Evolutionary conservation across 768 basidiomycete genomes (phyloP), one percentile per base, ranked within the genome.

Genomic region (Podaxis carcinomalis): DNA sequence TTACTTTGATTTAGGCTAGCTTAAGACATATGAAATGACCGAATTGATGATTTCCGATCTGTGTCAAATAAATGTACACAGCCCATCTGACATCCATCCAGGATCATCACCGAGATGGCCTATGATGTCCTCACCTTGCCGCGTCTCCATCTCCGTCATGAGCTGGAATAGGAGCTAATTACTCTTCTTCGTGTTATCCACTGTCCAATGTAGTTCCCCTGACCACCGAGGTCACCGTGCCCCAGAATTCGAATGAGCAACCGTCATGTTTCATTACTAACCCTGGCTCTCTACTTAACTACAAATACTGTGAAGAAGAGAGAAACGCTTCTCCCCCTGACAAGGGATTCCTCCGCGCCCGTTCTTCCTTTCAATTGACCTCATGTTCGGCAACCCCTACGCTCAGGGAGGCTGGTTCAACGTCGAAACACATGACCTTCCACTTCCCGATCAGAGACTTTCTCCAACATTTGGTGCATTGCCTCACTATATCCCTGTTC

Each of bases 351-450:
- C 10, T 25, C 27, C 19, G 39, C 27, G 25, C 49, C n/a, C 50
- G 1, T 7, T 4, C 28, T n/a, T 44, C 42, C 55, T 11, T 16
- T 40, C 37, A 51, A 14, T 14, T 28, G 39, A 46, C 23, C 19
- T 11, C 11, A 67, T 67, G 66, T 59, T 56, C 39, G 63, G 57
- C 21, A 69, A 69, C 52, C 68, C 68, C 14, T 69, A 65, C 57
- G 64, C 62, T 39, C 66, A 66, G 61, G 68, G 61, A 13, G 68
- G 62, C 0, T 69, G 66, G 68, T 64, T 50, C 16, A 68, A 67
- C 56, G 58, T 58, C 5, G 28, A 59, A n/a, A 65, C 42, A 11
- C 49, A 40, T 35, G 40, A 27, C 13, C 56, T 49, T 16, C 61
- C 63, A 49, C 54, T 56, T 10, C 50, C 51, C 10, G 50, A 51